These are phyloP conservation scores for Pichia sp. DNA, from an alignment of 1,139 yeast species.

Conservation along the genomic window DNA sequence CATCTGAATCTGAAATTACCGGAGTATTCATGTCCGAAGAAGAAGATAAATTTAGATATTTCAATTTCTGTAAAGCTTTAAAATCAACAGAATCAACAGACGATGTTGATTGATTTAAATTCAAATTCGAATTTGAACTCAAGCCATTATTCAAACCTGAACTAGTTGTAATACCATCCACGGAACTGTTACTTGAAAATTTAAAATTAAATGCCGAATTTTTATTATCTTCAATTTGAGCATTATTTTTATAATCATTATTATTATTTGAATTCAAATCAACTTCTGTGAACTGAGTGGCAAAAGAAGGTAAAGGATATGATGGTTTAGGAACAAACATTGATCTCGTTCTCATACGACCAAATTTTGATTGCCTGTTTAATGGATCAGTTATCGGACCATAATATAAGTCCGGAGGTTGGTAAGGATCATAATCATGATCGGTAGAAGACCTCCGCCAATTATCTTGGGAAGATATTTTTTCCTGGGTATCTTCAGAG, in stretches of 20 bases:
- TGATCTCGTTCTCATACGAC: conserved; percentile 48
- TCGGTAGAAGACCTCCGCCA: conserved; percentile 9
- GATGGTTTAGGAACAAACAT: conserved; percentile 32
- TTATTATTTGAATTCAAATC: too few relatives aligned
- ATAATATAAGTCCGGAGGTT: conserved; percentile 63
- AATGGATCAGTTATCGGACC: conserved; percentile 58
- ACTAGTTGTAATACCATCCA: too few relatives aligned
- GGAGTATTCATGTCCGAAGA: conserved; percentile 12
- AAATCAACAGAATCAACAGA: not conserved
- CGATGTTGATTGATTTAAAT: not conserved
- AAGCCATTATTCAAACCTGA: not conserved
- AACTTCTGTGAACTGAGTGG: not conserved
- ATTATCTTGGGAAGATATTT: not conserved
- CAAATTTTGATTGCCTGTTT: conserved; percentile 33
- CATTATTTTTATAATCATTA: not conserved
- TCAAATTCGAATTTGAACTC: not conserved
- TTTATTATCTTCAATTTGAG: not conserved
- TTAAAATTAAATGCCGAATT: too few relatives aligned
- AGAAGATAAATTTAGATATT: conserved; percentile 2
- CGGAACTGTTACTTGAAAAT: too few relatives aligned
- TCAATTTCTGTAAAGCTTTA: conserved; percentile 2
- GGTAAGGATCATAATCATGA: conserved; percentile 40
- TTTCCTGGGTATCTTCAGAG: not conserved
- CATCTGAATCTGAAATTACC: conserved; percentile 16
- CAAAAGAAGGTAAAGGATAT: conserved; percentile 2